These are phyloP conservation scores for Peltaster fructicola DNA, from an alignment of 2,329 filamentous ascomycete species.

Conservation along the genomic window DNA sequence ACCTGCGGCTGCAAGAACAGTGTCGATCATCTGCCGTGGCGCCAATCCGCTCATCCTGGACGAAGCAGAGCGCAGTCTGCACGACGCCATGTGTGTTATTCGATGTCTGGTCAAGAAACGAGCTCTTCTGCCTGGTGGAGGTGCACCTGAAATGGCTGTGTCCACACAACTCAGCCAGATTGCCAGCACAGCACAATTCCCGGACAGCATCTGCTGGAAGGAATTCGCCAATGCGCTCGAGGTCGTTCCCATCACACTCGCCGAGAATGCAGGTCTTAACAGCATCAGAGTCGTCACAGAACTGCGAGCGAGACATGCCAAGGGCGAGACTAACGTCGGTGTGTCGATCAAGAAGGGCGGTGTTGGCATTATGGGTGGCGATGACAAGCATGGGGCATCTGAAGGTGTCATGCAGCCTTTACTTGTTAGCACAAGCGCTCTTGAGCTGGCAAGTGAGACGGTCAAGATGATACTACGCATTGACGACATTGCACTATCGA, in stretches of 20 bases:
- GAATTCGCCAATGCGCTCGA: slow-evolving; percentile 96
- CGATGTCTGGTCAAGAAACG: slow-evolving; percentile 98
- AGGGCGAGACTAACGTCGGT: slow-evolving; percentile 88
- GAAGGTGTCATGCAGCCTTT: slow-evolving; percentile 76
- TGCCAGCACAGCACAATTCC: slow-evolving; percentile 68
- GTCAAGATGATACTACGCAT: slow-evolving; percentile 83
- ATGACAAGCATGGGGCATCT: slow-evolving; percentile 15
- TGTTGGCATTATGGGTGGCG: slow-evolving; percentile 84
- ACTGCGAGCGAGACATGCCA: slow-evolving; percentile 79
- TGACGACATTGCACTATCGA: slow-evolving; percentile 43
- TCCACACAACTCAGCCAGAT: slow-evolving; percentile 70
- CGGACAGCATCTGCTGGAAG: slow-evolving; percentile 97
- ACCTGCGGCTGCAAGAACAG: slow-evolving; percentile 50
- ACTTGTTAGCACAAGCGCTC: slow-evolving; percentile 89
- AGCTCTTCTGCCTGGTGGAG: slow-evolving; percentile 92
- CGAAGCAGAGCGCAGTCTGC: slow-evolving; percentile 88
- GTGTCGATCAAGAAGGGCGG: slow-evolving; percentile 97
- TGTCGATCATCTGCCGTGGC: slow-evolving; percentile 85
- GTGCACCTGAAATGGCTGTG: slow-evolving; percentile 92
- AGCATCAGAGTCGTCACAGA: slow-evolving; percentile 98
- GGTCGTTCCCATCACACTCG: slow-evolving; percentile 88
- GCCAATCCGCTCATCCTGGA: slow-evolving; percentile 90
- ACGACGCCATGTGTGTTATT: slow-evolving; percentile 95
- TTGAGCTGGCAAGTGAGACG: slow-evolving; percentile 92
- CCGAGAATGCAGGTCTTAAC: slow-evolving; percentile 94